Conservation (phyloP, 768 basidiomycete genomes). For the Calocera cornea region DNA sequence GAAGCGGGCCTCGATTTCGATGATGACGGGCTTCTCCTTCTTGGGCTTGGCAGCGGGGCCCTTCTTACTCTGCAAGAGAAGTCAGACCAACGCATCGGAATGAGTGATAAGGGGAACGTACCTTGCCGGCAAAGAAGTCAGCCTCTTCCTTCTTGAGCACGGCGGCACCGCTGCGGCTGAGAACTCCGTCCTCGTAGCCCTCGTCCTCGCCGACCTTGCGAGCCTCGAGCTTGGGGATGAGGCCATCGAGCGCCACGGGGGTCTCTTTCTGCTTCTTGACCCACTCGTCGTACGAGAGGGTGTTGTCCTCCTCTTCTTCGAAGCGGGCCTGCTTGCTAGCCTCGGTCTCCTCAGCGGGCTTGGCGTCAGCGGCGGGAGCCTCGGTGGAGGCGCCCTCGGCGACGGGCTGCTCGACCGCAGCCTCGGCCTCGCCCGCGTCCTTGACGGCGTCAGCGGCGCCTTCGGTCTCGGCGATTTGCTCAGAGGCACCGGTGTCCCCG, state of each 20-base stretch:
- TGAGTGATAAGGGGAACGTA: slow-evolving; percentile 24
- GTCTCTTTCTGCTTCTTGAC: slow-evolving; percentile 65
- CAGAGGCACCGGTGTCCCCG: slow-evolving; percentile 71
- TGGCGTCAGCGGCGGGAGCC: slow-evolving; percentile 22
- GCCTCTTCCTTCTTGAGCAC: slow-evolving; percentile 47
- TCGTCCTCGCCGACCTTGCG: slow-evolving; percentile 58
- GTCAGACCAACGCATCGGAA: slow-evolving; percentile 7
- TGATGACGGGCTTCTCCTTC: slow-evolving; percentile 81
- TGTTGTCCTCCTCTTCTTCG: slow-evolving; percentile 80
- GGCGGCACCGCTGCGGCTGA: slow-evolving; percentile 57
- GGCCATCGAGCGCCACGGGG: slow-evolving; percentile 26
- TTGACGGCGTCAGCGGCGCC: slow-evolving; percentile 20
- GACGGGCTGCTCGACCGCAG: slow-evolving; percentile 14
- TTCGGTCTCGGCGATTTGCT: slow-evolving; percentile 32
- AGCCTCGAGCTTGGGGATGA: slow-evolving; percentile 64
- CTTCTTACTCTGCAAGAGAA: slow-evolving; percentile 40
- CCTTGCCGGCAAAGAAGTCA: slow-evolving; percentile 84
- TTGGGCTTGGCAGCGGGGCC: slow-evolving; percentile 41
- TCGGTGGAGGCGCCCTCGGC: slow-evolving; percentile 21
- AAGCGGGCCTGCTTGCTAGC: slow-evolving; percentile 9
- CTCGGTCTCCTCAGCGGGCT: background rate
- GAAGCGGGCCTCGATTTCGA: slow-evolving; percentile 86
- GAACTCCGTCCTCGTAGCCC: slow-evolving; percentile 51
- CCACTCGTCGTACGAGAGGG: slow-evolving; percentile 88
- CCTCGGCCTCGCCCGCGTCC: slow-evolving; percentile 12